Conservation (phyloP, 1,139 yeast genomes). For the Chernovozyma aurita region DNA sequence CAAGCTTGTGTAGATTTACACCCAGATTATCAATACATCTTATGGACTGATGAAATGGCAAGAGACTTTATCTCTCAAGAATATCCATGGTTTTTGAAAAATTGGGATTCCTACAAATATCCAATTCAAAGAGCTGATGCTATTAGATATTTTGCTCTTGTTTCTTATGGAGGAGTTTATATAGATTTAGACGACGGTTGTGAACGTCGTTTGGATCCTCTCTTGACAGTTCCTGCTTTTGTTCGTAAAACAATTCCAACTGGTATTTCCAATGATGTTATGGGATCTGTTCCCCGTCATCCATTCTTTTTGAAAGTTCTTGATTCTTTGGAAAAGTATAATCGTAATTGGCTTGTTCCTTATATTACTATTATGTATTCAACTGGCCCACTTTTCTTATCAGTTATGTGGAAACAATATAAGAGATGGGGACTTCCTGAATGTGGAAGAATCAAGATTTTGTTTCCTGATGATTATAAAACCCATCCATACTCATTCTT, state of each 20-base stretch:
- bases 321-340: conserved; percentile 57
- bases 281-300: conserved; percentile 86
- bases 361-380: conserved; percentile 90
- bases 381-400: conserved; percentile 86
- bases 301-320: conserved; percentile 77
- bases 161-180: conserved; percentile 85
- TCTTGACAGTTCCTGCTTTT: conserved; percentile 78
- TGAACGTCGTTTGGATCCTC: conserved; percentile 69
- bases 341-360: conserved; percentile 75
- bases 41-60: conserved; percentile 89
- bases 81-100: conserved; percentile 80
- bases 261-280: conserved; percentile 88
- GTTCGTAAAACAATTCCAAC: conserved; percentile 86
- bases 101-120: conserved; percentile 73
- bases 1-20: conserved; percentile 70
- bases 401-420: conserved; percentile 84
- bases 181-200: conserved; percentile 91
- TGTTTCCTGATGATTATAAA: conserved; percentile 71
- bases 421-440: conserved; percentile 73
- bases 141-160: conserved; percentile 80
- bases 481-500: conserved; percentile 58
- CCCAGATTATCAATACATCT: conserved; percentile 80
- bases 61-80: conserved; percentile 71
- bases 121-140: conserved; percentile 91
- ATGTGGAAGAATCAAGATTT: conserved; percentile 57